Conservation (phyloP, 192 early-diverging fungal genomes). For the Rhizophagus clarus region DNA sequence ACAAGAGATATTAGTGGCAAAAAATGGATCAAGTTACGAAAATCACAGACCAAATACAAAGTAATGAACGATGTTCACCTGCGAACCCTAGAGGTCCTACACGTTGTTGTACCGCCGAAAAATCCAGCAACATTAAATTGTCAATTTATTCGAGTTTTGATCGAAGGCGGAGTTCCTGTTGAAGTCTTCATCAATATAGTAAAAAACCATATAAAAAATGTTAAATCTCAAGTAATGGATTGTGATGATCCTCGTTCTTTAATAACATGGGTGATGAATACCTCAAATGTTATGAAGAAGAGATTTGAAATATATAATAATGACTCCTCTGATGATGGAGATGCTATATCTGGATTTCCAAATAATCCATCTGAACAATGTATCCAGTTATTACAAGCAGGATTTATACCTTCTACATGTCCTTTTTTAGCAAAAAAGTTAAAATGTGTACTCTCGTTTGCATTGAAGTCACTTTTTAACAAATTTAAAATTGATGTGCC, state of each 20-base stretch:
- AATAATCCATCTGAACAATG: constrained; percentile 17
- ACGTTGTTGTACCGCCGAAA: constrained; percentile 1
- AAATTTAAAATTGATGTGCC: constrained; percentile 37
- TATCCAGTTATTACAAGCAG: constrained; percentile 38
- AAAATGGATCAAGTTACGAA: constrained; percentile 36
- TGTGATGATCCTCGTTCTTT: constrained; percentile 20
- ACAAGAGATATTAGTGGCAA: constrained; percentile 12
- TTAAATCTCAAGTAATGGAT: constrained; percentile 17
- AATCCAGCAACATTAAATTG: constrained; percentile 33
- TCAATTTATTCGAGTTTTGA: constrained; percentile 38
- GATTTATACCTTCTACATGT: constrained; percentile 36
- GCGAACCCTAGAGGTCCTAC: constrained; percentile 37
- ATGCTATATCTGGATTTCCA: constrained; percentile 35
- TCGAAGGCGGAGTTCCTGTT: constrained; percentile 31
- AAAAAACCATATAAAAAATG: constrained; percentile 27
- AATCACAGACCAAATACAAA: constrained; percentile 38
- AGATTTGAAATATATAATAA: constrained; percentile 23
- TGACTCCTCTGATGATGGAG: background rate
- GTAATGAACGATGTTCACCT: constrained; percentile 24
- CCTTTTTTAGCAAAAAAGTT: constrained; percentile 37
- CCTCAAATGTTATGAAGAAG: constrained; percentile 12
- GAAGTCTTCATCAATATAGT: constrained; percentile 35
- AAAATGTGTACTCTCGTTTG: constrained; percentile 16
- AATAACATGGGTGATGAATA: constrained; percentile 33
- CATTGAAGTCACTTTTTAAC: constrained; percentile 1